Conservation (phyloP, 352 stramenopile genomes). For the Phytophthora ohioensis region DNA sequence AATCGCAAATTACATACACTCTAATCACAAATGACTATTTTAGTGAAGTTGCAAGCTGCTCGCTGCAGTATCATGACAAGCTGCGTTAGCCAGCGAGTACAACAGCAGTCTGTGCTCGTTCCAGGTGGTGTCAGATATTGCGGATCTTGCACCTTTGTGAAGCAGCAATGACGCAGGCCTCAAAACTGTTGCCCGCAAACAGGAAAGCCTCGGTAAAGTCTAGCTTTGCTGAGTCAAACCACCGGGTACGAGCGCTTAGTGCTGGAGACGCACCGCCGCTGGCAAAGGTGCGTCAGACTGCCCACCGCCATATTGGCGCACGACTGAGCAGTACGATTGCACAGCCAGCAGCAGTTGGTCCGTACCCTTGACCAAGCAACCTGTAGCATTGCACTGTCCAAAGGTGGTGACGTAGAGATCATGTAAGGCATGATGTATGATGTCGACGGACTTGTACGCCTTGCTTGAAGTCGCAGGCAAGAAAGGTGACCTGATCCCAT, state of each 20-base stretch:
- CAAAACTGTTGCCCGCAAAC: background rate
- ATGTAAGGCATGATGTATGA: background rate
- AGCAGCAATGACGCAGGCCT: background rate
- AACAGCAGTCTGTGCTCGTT: background rate
- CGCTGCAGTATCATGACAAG: background rate
- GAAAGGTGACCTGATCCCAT: background rate
- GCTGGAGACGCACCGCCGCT: background rate
- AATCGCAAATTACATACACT: background rate
- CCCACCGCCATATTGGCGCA: background rate
- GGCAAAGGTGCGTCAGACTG: background rate
- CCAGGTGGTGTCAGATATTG: background rate
- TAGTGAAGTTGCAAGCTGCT: background rate
- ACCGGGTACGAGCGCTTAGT: background rate
- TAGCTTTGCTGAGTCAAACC: background rate
- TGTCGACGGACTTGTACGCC: background rate
- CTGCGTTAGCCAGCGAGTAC: no score
- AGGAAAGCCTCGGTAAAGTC: conserved; percentile 8
- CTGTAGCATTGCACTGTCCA: background rate
- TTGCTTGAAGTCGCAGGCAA: conserved; percentile 2
- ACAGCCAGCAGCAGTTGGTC: conserved; percentile 1
- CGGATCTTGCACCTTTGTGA: background rate
- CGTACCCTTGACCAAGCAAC: background rate
- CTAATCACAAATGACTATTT: conserved; percentile 15
- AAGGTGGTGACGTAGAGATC: background rate
- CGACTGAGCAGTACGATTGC: background rate